Percentiles rank a stretch among this genome's conserved stretches.
phyloP scores from a whole-genome alignment of 768 basidiomycete genomes.

The Tremella yokohamensis region DNA sequence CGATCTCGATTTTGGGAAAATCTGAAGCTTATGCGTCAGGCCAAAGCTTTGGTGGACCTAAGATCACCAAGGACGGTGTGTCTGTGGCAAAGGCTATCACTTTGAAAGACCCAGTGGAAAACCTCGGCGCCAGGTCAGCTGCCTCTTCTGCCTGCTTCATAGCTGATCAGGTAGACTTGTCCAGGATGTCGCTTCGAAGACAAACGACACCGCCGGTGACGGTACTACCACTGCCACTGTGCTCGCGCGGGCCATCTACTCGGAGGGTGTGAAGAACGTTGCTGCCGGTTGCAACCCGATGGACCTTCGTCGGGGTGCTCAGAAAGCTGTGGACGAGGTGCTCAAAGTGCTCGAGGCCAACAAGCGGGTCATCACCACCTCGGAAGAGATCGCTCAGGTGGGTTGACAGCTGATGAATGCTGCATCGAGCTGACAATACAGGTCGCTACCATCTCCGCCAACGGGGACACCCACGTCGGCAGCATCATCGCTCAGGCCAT shows the following conservation, averaged over 20 bases:
- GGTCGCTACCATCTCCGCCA: slow-evolving; percentile 87
- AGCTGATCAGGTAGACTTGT: slow-evolving; percentile 61
- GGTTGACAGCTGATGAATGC: neutral
- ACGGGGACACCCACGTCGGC: slow-evolving; percentile 81
- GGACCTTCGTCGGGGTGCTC: slow-evolving; percentile 97
- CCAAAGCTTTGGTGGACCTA: slow-evolving; percentile 56
- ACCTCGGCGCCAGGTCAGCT: slow-evolving; percentile 89
- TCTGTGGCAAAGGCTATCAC: slow-evolving; percentile 93
- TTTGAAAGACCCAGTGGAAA: slow-evolving; percentile 97
- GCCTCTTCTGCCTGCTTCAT: neutral
- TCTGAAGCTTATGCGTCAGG: slow-evolving; percentile 23
- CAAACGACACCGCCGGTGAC: slow-evolving; percentile 94
- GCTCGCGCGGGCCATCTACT: slow-evolving; percentile 92
- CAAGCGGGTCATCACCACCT: slow-evolving; percentile 91
- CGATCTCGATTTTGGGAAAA: neutral
- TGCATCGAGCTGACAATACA: slow-evolving; percentile 20
- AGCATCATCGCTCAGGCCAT: slow-evolving; percentile 95
- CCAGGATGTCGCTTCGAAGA: slow-evolving; percentile 93
- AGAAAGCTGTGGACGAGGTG: slow-evolving; percentile 93
- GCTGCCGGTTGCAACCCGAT: slow-evolving; percentile 99
- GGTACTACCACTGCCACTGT: slow-evolving; percentile 98
- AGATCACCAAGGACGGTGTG: slow-evolving; percentile 98
- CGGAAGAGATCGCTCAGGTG: slow-evolving; percentile 88
- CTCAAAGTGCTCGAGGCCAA: slow-evolving; percentile 83
- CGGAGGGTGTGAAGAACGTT: slow-evolving; percentile 98